Evolutionary conservation across 129 eudicot genomes (phyloP).

Genomic region (Apium graveolens): DNA sequence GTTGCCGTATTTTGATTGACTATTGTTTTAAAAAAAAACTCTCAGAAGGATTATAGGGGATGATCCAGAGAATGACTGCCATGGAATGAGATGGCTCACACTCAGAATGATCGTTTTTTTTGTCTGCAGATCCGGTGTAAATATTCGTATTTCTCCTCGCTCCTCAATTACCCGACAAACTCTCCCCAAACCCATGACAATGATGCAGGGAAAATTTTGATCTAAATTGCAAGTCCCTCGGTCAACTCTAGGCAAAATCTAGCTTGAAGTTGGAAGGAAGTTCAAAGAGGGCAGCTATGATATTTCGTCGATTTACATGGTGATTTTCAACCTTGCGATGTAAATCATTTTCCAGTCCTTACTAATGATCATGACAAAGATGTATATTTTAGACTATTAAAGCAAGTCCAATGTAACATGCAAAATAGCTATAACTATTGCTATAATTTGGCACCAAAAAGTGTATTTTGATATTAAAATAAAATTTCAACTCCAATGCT

Average conservation of each 20-base stretch:
- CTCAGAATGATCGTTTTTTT: not conserved
- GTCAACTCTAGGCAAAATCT: not conserved
- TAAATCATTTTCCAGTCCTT: not conserved
- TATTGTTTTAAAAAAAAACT: not conserved
- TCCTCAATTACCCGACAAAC: not conserved
- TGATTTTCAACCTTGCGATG: not conserved
- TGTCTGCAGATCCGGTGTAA: not conserved
- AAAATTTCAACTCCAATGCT: too few species aligned
- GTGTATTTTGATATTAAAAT: too few species aligned
- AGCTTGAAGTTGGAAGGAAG: not conserved
- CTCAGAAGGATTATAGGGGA: not conserved
- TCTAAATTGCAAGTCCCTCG: not conserved
- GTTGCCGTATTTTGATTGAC: not conserved
- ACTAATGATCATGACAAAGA: not conserved
- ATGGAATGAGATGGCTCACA: not conserved
- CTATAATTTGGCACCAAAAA: too few species aligned
- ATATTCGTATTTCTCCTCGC: not conserved
- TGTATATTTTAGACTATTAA: too few species aligned
- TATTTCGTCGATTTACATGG: not conserved
- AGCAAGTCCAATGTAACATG: too few species aligned
- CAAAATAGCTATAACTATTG: too few species aligned
- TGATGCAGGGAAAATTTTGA: not conserved
- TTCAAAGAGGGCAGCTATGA: not conserved
- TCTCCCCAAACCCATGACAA: not conserved
- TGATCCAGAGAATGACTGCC: not conserved